A percentile compares a stretch with the other conserved stretches of the same genome.
These are phyloP conservation scores for Suillus brevipes DNA, from an alignment of 768 basidiomycete genomes.

Conservation along the genomic window DNA sequence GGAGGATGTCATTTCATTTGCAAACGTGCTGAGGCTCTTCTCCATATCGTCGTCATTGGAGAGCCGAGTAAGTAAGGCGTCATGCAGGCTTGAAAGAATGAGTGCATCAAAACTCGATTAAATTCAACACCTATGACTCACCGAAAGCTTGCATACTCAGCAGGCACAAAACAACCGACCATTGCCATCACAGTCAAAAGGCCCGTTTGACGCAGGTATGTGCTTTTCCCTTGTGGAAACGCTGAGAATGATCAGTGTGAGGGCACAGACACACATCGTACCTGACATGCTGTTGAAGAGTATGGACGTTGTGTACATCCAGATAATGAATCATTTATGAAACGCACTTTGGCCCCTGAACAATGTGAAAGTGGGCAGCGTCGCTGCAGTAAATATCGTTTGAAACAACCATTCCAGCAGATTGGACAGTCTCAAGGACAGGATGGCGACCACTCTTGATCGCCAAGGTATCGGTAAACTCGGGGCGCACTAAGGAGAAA, in stretches of 20 bases:
- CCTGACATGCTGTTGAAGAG: conserved; percentile 58
- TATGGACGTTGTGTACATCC: neutral
- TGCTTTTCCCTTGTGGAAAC: conserved; percentile 75
- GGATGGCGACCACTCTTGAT: conserved; percentile 91
- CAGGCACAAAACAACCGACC: conserved; percentile 90
- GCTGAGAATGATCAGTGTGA: neutral
- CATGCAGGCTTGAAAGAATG: conserved; percentile 59
- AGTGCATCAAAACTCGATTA: neutral
- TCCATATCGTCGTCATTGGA: conserved; percentile 96
- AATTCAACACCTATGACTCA: conserved; percentile 23
- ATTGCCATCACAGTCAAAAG: conserved; percentile 84
- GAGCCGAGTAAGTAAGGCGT: conserved; percentile 79
- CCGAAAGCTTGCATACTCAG: conserved; percentile 91
- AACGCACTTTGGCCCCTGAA: conserved; percentile 86
- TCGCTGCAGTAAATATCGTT: conserved; percentile 92
- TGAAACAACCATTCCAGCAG: conserved; percentile 69
- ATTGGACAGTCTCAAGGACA: conserved; percentile 72
- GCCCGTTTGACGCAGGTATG: conserved; percentile 86
- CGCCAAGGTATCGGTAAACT: conserved; percentile 87
- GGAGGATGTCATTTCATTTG: conserved; percentile 89
- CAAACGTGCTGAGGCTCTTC: conserved; percentile 90
- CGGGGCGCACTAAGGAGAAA: conserved; percentile 69
- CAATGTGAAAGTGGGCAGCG: conserved; percentile 83
- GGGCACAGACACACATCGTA: conserved; percentile 18
- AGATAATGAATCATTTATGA: neutral